Conservation (phyloP, 495 filamentous ascomycete genomes). For the Daldinia concentrica region DNA sequence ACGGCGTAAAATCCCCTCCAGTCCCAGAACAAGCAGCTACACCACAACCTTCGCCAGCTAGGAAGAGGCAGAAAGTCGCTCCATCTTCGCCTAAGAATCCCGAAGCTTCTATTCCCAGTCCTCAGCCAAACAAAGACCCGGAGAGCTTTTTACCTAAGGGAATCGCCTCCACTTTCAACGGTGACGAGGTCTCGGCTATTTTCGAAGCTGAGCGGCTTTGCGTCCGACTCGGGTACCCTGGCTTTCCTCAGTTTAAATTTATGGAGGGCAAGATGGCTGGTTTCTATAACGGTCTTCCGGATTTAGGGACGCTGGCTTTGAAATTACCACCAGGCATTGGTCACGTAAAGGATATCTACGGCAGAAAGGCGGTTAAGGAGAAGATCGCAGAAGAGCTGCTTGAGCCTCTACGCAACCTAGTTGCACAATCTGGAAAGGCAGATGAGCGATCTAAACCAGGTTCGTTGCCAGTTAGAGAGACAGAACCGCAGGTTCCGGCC, state of each 20-base stretch:
- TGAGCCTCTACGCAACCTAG: constrained; percentile 31
- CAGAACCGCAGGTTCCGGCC: not conserved
- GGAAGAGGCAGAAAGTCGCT: constrained; percentile 21
- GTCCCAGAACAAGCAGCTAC: not conserved
- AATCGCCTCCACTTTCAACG: constrained; percentile 31
- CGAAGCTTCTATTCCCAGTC: constrained; percentile 13
- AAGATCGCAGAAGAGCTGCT: constrained; percentile 47
- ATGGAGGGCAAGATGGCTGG: not conserved
- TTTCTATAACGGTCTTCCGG: constrained; percentile 26
- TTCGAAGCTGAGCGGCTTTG: constrained; percentile 18
- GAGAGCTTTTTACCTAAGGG: constrained; percentile 12
- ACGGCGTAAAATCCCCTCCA: constrained; percentile 16
- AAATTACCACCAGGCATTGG: constrained; percentile 39
- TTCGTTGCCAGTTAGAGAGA: not conserved
- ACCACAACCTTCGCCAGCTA: constrained; percentile 18
- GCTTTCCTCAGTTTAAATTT: not conserved
- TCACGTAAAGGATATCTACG: constrained; percentile 37
- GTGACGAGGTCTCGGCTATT: constrained; percentile 25
- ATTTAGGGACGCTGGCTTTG: constrained; percentile 18
- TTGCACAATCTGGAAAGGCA: constrained; percentile 12
- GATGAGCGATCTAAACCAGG: constrained; percentile 8
- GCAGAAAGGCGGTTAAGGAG: constrained; percentile 43
- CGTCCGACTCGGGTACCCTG: constrained; percentile 1
- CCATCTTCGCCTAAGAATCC: constrained; percentile 23
- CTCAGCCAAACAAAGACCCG: constrained; percentile 29